Evolutionary conservation across 805 yeast species (phyloP), one percentile per base, ranked within the genome.

Genomic region (Geotrichum ghanense): DNA sequence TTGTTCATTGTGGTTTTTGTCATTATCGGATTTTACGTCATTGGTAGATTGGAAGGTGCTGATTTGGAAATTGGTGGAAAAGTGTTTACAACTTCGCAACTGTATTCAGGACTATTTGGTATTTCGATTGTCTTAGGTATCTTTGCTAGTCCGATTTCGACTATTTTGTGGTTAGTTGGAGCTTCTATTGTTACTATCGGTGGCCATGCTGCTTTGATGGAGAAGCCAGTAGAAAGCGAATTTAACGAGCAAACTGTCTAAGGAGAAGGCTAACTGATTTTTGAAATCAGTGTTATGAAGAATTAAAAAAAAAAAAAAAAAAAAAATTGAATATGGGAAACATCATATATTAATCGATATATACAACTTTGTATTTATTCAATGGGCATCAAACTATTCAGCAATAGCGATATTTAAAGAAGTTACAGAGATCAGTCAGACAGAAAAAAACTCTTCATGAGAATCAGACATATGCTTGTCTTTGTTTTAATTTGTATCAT

Each of bases 381-480:
- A n/a, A n/a, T n/a, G n/a, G n/a, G n/a, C n/a, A n/a, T n/a, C n/a
- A n/a, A n/a, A n/a, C n/a, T n/a, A n/a, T n/a, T n/a, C n/a, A n/a
- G n/a, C n/a, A n/a, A n/a, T n/a, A n/a, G n/a, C n/a, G n/a, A n/a
- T n/a, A n/a, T n/a, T n/a, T n/a, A n/a, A n/a, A n/a, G n/a, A 21
- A 34, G n/a, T n/a, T n/a, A n/a, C n/a, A n/a, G 55, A 56, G 59
- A 56, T 57, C 56, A 53, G 66, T 77, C 83, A 76, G 82, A 76
- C 80, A 59, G 70, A 75, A 77, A 71, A 66, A 73, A 64, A 68
- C 76, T 64, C 70, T 76, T 87, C 69, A 62, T 49, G 56, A 64
- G 65, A 68, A 66, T 88, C 95, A 81, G 97, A 88, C 95, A 89
- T 89, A 89, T 89, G 97, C 97, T 89, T 89, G 97, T 89, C 95